Percentiles rank a stretch among this genome's conserved stretches.
Evolutionary conservation across 345 rosid genomes (phyloP).

Genomic region (Syzygium aqueum): DNA sequence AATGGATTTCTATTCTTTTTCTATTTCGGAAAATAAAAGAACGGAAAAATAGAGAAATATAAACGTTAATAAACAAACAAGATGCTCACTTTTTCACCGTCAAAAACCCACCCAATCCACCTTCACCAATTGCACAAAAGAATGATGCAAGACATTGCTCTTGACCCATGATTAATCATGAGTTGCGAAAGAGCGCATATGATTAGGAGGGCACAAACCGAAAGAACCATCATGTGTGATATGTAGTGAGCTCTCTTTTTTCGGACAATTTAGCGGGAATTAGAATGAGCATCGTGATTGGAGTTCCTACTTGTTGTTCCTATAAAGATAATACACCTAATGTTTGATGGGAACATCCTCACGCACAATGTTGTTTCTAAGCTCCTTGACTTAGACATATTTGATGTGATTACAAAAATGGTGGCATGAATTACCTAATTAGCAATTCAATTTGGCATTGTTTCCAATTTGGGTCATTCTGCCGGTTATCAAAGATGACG

Average conservation of each 20-base stretch:
- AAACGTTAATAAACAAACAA: too few species aligned
- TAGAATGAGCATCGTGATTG: neutral
- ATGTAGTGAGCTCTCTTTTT: neutral
- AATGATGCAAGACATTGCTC: neutral
- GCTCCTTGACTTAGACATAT: neutral
- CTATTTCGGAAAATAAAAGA: too few species aligned
- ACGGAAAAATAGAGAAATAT: too few species aligned
- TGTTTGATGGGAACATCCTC: neutral
- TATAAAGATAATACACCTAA: neutral
- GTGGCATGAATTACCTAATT: neutral
- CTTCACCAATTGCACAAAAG: neutral
- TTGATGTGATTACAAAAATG: neutral
- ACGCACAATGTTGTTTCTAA: neutral
- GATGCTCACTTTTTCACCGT: neutral
- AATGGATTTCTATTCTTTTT: too few species aligned
- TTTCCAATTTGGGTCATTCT: neutral
- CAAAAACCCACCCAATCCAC: neutral
- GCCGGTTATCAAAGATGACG: neutral
- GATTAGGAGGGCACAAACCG: neutral
- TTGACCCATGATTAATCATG: neutral
- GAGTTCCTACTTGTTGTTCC: neutral
- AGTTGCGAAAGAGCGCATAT: neutral
- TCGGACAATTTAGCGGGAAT: neutral
- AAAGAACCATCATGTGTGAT: neutral
- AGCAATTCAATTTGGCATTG: neutral